These are phyloP conservation scores for Colletotrichum trifolii DNA, from an alignment of 2,329 filamentous ascomycete species.

Conservation along the genomic window DNA sequence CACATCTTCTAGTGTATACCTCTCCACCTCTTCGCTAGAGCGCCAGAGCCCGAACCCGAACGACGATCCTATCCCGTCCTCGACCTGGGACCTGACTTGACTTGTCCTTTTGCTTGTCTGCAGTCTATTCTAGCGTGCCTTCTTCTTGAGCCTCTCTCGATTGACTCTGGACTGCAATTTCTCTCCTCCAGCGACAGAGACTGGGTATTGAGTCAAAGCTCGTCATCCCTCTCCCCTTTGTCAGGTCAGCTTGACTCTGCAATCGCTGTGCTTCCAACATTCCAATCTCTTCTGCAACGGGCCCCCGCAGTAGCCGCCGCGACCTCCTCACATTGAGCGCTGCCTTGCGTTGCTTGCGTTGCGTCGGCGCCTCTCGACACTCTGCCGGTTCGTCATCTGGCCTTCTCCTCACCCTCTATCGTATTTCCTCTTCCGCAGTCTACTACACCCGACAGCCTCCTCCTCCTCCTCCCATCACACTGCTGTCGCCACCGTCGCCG, in stretches of 20 bases:
- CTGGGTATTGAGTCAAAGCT: background rate
- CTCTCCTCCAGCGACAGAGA: conserved; percentile 3
- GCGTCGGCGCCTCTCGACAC: conserved; percentile 30
- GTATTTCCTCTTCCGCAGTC: conserved; percentile 9
- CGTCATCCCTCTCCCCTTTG: conserved; percentile 23
- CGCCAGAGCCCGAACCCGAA: conserved; percentile 33
- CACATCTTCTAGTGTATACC: background rate
- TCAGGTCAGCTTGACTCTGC: conserved; percentile 12
- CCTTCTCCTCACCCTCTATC: conserved; percentile 5
- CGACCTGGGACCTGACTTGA: conserved; percentile 10
- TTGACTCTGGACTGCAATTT: background rate
- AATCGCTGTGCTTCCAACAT: conserved; percentile 20
- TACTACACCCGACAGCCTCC: background rate
- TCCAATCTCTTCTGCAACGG: conserved; percentile 35
- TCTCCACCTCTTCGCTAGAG: background rate
- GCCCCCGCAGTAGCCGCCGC: conserved; percentile 34
- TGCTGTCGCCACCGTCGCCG: conserved; percentile 2
- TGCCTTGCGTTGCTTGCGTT: background rate
- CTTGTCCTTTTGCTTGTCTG: conserved; percentile 27
- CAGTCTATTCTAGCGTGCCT: conserved; percentile 27
- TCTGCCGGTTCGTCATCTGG: conserved; percentile 24
- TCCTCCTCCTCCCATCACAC: background rate
- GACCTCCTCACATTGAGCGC: conserved; percentile 32
- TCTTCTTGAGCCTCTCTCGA: conserved; percentile 22
- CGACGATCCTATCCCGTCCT: conserved; percentile 27